Base-by-base conservation (phyloP, 2,329 filamentous ascomycete genomes). In the Daldinia eschscholtzii region DNA sequence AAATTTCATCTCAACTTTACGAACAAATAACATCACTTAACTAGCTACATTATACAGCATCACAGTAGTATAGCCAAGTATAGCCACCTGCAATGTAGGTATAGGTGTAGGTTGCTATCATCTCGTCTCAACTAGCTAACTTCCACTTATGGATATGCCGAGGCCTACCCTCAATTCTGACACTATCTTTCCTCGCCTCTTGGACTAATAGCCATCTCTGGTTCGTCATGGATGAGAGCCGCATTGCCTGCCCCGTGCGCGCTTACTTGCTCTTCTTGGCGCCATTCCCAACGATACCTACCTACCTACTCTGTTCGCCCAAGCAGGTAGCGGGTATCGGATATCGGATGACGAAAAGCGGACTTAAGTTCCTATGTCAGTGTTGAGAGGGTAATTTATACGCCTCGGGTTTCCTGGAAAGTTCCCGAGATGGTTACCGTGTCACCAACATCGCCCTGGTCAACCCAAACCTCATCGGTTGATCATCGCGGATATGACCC, bases 361-460 rank as follows among this genome's bases (percentile, higher is more conserved):
- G 46, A 52, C 46, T 52, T 52, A 52, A 52, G 26, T 13, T 33
- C 15, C 28, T n/a, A 39, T 7, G 30, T 20, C 18, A 37, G 26
- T 18, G 15, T 52, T 33, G 30, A 61, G 44, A 61, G 69, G 63
- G 60, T 52, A 55, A 71, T 67, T 33, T 64, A 64, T 65, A 52
- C 57, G 30, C 60, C 63, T 61, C 56, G 50, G 35, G 57, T 57
- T 53, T 53, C 60, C 35, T 68, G 46, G 26, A 61, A 59, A 35
- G 26, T 60, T 69, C 69, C 69, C 66, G 69, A 69, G 63, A 62
- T 30, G 59, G 66, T 53, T 69, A 67, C 69, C 66, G 69, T 69
- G 60, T 60, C 46, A 69, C 63, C 9, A 61, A 48, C 42, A 41
- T 10, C 48, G 37, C 55, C 62, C 53, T 57, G 42, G 35, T 18